Evolutionary conservation across 306 rosid genomes (phyloP), one percentile per base, ranked within the genome.

Genomic region (Sechiopsis laciniata): DNA sequence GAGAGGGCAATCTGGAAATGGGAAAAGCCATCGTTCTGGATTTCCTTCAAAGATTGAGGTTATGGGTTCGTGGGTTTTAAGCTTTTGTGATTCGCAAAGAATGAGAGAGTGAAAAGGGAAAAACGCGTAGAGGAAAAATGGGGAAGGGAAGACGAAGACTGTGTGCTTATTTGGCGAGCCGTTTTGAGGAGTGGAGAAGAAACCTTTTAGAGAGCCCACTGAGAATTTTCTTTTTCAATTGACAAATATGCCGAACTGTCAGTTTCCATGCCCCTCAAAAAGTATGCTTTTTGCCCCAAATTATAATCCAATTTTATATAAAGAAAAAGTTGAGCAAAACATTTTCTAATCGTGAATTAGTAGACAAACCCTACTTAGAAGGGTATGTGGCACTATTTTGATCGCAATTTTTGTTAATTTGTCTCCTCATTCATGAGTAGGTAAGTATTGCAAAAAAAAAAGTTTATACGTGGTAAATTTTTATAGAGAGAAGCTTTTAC

Each of bases 231-330:
- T 1, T 24, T 22, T 15, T 17, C 15, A 70, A 70, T 48, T 15
- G 59, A 70, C 74, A 70, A 70, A 70, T 24, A 70, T 70, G 24
- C 74, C 12, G 51, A 50, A 70, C 74, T 69, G 59, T 69, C 74
- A 69, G 21, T 50, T 68, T 50, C 16, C 42, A 42, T 51, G 52
- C 72, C 9, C 21, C 70, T 40, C 54, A 37, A n/a, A n/a, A n/a
- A n/a, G 29, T 42, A 26, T 26, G 1, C 13, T 8, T 48, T 68
- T 67, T 16, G 8, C 26, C 70, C 48, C 24, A 64, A n/a, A 3
- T 37, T 64, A 9, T 37, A 5, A 19, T 37, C 21, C 51, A 0
- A 3, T 64, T 64, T 64, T 52, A 52, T 52, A 52, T 52, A n/a
- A n/a, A n/a, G n/a, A n/a, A n/a, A n/a, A n/a, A n/a, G n/a, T n/a